Conservation (phyloP, 495 filamentous ascomycete genomes). For the Talaromyces ruber region DNA sequence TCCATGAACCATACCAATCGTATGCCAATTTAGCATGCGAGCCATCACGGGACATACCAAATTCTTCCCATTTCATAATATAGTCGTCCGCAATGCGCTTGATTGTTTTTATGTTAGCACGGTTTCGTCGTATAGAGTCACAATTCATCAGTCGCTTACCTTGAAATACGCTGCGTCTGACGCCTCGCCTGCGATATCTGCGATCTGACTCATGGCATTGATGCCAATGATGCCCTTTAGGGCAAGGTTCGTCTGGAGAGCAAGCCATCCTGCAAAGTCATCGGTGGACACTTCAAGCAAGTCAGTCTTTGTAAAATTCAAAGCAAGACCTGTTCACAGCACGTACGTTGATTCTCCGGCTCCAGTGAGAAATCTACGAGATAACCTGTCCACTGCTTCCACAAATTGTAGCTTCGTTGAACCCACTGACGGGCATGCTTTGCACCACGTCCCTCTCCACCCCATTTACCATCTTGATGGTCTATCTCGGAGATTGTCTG, state of each 20-base stretch:
- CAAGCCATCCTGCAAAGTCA: constrained; percentile 91
- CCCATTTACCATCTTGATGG: constrained; percentile 45
- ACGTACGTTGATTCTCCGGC: constrained; percentile 70
- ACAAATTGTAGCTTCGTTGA: constrained; percentile 61
- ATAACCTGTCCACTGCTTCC: constrained; percentile 91
- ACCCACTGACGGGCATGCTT: constrained; percentile 50
- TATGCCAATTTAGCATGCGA: constrained; percentile 87
- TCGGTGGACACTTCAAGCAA: constrained; percentile 62
- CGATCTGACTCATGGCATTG: constrained; percentile 83
- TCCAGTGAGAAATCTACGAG: constrained; percentile 79
- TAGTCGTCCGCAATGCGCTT: constrained; percentile 65
- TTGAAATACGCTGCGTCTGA: constrained; percentile 61
- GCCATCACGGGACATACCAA: constrained; percentile 70
- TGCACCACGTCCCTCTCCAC: constrained; percentile 37
- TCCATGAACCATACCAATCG: constrained; percentile 93
- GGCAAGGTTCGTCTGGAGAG: constrained; percentile 87
- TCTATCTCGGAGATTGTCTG: constrained; percentile 35
- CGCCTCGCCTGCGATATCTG: constrained; percentile 57
- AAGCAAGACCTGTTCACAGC: not conserved
- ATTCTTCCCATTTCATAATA: constrained; percentile 74
- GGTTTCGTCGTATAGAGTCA: not conserved
- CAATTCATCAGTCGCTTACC: constrained; percentile 17
- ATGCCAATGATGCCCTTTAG: constrained; percentile 93
- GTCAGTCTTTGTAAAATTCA: not conserved
- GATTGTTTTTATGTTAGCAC: not conserved